Percentiles rank a stretch among this genome's conserved stretches.
These are phyloP conservation scores for Phialophora tarda DNA, from an alignment of 2,329 filamentous ascomycete species.

Conservation along the genomic window DNA sequence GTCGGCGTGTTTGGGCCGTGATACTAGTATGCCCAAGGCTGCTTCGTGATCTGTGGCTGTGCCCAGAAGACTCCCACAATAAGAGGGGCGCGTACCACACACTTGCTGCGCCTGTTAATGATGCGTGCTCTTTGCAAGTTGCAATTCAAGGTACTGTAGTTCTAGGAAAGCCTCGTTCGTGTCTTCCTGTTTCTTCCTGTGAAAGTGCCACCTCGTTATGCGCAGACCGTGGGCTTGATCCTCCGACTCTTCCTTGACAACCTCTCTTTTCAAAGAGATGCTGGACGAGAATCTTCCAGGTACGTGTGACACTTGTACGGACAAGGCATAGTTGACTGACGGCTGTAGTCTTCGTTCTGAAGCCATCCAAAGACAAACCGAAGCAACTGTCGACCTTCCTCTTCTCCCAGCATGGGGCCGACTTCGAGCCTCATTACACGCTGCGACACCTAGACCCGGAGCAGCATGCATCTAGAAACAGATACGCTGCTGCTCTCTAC, in stretches of 20 bases:
- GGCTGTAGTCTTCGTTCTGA: conserved; percentile 63
- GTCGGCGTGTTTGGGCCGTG: background rate
- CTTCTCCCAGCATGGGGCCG: conserved; percentile 74
- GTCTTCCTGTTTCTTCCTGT: too few relatives aligned
- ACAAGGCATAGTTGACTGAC: conserved; percentile 25
- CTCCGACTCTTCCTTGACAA: background rate
- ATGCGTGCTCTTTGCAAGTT: background rate
- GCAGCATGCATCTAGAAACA: conserved; percentile 73
- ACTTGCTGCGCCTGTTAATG: conserved; percentile 3
- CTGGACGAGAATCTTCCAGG: conserved; percentile 92
- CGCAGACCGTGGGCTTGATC: background rate
- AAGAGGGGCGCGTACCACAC: conserved; percentile 5
- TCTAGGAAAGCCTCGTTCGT: background rate
- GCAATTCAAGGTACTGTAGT: background rate
- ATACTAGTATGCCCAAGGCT: conserved; percentile 4
- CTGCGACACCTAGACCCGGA: conserved; percentile 76
- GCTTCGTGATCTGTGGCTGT: conserved; percentile 16
- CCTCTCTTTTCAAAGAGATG: conserved; percentile 59
- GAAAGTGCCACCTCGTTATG: conserved; percentile 3
- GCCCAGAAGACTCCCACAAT: conserved; percentile 7
- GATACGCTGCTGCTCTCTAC: conserved; percentile 83
- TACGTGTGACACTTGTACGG: conserved; percentile 43
- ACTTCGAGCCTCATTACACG: conserved; percentile 79
- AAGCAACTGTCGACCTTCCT: conserved; percentile 49
- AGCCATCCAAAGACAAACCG: conserved; percentile 55